Evolutionary conservation across 148 eudicot genomes (phyloP), one percentile per base, ranked within the genome.

Genomic region (Pouteria glomerata): DNA sequence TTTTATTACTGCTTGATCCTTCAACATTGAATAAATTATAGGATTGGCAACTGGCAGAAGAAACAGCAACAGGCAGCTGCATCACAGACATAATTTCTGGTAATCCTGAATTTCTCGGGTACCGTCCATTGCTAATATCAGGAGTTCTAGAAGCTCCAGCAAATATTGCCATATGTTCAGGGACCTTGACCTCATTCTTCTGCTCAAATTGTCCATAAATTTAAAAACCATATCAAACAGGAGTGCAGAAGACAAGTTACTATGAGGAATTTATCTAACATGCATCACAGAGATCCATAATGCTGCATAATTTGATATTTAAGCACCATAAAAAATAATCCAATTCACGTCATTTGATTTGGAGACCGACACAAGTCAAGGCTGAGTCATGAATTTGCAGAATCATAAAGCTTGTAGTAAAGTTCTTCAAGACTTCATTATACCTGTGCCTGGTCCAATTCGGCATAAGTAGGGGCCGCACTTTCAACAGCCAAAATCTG

Each of bases 381-480:
- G 35, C 45, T 30, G 10, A 18, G 24, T 44, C 8, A 8, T 30
- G 26, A 29, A 31, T 16, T 48, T 66, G 39, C 35, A 10, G 4
- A 50, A 50, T 29, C 70, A 48, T 31, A 30, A 3, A 45, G 34
- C 16, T 26, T 14, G 21, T 45, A 59, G 21, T 45, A 59, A 45
- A 30, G 13, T 47, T 18, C 4, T 47, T 2, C 45, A 37, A 45
- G n/a, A 71, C 47, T 50, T 45, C 56, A 42, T 13, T n/a, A 60
- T 76, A 74, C 84, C 79, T 53, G 72, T 56, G 26, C 61, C 33
- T 82, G 87, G 39, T 75, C 61, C 56, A 80, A 76, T 57, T 70
- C 45, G 24, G n/a, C 48, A 45, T 37, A 61, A 6, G 35, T 48
- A 16, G 77, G 78, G 65, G 60, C 45, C 41, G 68, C 76, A 73